These are phyloP conservation scores for Ceratocystis ficicola DNA, from an alignment of 2,329 filamentous ascomycete genomes.

Conservation along the genomic window DNA sequence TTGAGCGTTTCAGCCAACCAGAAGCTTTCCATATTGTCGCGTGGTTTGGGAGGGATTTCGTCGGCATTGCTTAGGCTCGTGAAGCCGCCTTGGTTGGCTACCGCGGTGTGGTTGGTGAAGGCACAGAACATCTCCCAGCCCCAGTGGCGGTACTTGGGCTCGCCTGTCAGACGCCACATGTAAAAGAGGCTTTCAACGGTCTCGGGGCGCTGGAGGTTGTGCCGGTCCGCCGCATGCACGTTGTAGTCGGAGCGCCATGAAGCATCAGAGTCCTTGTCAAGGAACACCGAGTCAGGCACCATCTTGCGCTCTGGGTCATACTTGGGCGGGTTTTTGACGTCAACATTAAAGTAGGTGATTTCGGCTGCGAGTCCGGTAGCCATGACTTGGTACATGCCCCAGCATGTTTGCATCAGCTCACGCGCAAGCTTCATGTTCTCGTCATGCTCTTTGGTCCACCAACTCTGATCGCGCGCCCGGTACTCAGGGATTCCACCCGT, in stretches of 20 bases:
- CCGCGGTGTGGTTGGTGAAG: constrained; percentile 74
- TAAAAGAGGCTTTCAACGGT: constrained; percentile 95
- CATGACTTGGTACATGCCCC: constrained; percentile 91
- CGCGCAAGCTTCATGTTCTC: constrained; percentile 76
- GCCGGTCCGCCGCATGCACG: constrained; percentile 69
- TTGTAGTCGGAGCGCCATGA: constrained; percentile 68
- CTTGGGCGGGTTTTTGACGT: constrained; percentile 29
- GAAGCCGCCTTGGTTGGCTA: constrained; percentile 67
- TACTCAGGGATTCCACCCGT: constrained; percentile 67
- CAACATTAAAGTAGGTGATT: constrained; percentile 80
- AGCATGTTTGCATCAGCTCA: constrained; percentile 93
- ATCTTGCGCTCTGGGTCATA: constrained; percentile 28
- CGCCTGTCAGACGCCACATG: constrained; percentile 96
- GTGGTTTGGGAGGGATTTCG: constrained; percentile 51
- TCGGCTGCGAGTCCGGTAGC: constrained; percentile 85
- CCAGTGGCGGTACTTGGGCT: constrained; percentile 82
- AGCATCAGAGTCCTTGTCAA: constrained; percentile 26
- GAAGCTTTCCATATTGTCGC: constrained; percentile 98
- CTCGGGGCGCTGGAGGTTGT: constrained; percentile 91
- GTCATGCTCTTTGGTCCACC: constrained; percentile 69
- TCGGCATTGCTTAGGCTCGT: constrained; percentile 69
- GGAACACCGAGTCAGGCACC: constrained; percentile 12
- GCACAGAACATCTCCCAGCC: constrained; percentile 97
- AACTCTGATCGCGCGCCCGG: constrained; percentile 57
- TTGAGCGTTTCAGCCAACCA: constrained; percentile 98